Evolutionary conservation across 176 grass and related monocot genomes (phyloP), one percentile per base, ranked within the genome.

Genomic region (Melocanna baccifera): DNA sequence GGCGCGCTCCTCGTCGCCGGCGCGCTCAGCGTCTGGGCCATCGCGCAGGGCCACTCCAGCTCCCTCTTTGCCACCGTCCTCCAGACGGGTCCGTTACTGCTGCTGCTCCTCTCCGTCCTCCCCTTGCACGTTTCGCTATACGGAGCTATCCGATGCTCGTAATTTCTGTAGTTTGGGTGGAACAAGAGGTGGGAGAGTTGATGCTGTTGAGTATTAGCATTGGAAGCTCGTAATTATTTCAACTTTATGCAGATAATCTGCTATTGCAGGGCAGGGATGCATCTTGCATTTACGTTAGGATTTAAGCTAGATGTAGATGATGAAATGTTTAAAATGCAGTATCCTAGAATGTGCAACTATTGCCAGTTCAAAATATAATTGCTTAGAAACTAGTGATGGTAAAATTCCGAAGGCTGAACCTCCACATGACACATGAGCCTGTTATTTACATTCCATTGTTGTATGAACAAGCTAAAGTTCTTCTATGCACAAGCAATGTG

Each of bases 1-100:
- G 66, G 59, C 30, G 79, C 88, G 28, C 92, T 94, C 15, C 87
- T 97, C 87, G 85, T 94, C 37, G 87, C 92, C 25, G 95, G 92
- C 12, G 86, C 87, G 58, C 81, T 94, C 67, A 94, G 92, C 87
- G 80, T 89, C 70, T 88, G 78, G 86, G 82, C 89, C 71, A 94
- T 89, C 82, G 73, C 79, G 26, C 69, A 81, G 6, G 84, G 75
- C 10, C 75, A 91, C 29, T 88, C 91, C 48, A 65, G 57, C 56
- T 84, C 89, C 75, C 75, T 84, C 78, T 78, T 92, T 30, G 88
- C 91, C 74, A 71, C 94, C 78, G 78, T 85, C 67, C 78, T 97
- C 25, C 92, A 97, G 87, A 94, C 89, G 20, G 84, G 95, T 94
- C 73, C 37, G 59, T 80, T 36, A 29, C 67, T 58, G 29, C 68